Percentiles rank a stretch among this genome's conserved stretches.
phyloP scores from a whole-genome alignment of 192 early-diverging fungal species.

The Linnemannia hyalina region DNA sequence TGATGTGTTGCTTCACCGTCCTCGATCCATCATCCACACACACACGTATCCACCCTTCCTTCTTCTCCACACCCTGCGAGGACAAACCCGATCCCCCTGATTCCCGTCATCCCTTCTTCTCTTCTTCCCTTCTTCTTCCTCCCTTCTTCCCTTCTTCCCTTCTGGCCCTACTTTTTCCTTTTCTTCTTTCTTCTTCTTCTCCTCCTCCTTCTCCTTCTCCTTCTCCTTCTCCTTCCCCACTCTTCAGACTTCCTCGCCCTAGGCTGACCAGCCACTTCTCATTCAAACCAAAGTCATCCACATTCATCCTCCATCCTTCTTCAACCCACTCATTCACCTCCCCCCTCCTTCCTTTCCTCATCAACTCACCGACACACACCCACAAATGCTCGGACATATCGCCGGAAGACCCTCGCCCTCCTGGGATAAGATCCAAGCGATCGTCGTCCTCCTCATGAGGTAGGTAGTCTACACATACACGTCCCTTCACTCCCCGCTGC shows the following conservation, averaged over 20 bases:
- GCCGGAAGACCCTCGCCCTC: conserved; percentile 91
- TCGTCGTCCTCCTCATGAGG: conserved; percentile 70
- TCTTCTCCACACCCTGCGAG: no score
- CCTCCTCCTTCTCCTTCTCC: not conserved
- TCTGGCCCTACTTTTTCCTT: not conserved
- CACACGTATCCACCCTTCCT: no score
- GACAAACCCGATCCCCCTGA: not conserved
- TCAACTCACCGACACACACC: not conserved
- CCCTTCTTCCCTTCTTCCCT: no score
- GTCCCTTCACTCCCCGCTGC: not conserved
- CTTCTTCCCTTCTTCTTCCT: not conserved
- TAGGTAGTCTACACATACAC: not conserved
- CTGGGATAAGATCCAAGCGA: conserved; percentile 83
- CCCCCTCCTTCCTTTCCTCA: not conserved
- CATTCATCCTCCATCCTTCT: not conserved
- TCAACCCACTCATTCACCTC: not conserved
- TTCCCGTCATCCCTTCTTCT: no score
- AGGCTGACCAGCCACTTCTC: no score
- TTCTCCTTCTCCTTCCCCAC: not conserved
- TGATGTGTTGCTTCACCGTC: no score
- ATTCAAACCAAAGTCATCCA: not conserved
- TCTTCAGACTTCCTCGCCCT: not conserved
- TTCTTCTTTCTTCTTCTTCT: not conserved
- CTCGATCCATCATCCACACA: no score
- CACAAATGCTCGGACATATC: conserved; percentile 90